Evolutionary conservation across 1,139 yeast genomes (phyloP).

Genomic region (Yamadazyma sp.): DNA sequence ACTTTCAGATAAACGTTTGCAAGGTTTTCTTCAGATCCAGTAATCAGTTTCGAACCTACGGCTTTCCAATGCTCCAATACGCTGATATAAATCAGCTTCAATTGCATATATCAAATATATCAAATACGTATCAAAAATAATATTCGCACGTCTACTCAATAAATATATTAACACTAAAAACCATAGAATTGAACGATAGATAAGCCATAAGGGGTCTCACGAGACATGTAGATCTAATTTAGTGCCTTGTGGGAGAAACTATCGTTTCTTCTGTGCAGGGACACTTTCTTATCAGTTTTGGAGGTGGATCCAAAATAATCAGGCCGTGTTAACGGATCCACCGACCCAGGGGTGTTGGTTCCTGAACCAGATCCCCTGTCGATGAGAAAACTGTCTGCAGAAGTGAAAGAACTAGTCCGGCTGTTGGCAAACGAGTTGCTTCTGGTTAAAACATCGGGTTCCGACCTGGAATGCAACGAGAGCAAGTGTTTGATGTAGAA

Average conservation of each 20-base stretch:
- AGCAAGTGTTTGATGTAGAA: conserved; percentile 17
- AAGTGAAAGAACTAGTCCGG: conserved; percentile 4
- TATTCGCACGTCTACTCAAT: background rate
- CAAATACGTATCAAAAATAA: background rate
- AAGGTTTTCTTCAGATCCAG: background rate
- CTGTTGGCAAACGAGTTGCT: conserved; percentile 17
- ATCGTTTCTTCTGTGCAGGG: conserved; percentile 20
- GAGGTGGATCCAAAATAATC: conserved; percentile 6
- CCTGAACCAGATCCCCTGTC: background rate
- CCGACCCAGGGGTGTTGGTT: background rate
- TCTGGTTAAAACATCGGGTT: conserved; percentile 17
- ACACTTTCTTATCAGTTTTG: conserved; percentile 6
- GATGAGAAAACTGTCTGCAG: background rate
- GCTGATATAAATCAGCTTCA: conserved; percentile 1
- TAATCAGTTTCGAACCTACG: background rate
- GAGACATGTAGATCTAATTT: background rate
- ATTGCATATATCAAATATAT: background rate
- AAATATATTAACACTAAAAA: background rate
- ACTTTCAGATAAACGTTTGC: background rate
- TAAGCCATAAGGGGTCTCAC: background rate
- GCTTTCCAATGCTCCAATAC: background rate
- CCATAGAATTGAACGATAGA: conserved; percentile 1
- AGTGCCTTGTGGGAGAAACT: conserved; percentile 11
- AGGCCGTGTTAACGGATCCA: conserved; percentile 2
- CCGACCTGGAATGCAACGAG: conserved; percentile 12